phyloP scores from a whole-genome alignment of 148 eudicot species.

The Chenopodium formosanum region DNA sequence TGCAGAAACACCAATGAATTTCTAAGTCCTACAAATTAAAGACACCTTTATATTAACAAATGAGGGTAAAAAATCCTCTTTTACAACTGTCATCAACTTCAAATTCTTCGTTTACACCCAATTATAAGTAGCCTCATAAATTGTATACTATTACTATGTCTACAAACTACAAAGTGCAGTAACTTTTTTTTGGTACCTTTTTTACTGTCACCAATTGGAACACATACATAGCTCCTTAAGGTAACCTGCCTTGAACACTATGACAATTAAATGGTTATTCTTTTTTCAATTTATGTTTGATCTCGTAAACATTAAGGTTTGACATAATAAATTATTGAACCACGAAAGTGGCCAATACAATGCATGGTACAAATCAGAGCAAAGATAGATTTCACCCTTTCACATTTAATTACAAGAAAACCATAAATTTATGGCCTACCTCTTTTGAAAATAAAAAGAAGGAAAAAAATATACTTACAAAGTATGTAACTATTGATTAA shows the following conservation, averaged over 20 bases:
- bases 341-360: neutral
- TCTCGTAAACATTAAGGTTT: slow-evolving; percentile 5
- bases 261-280: too few relatives aligned
- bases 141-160: too few relatives aligned
- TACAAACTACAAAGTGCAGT: too few relatives aligned
- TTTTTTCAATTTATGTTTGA: neutral
- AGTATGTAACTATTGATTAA: too few relatives aligned
- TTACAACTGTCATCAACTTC: neutral
- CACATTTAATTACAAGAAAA: neutral
- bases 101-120: neutral
- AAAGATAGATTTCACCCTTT: neutral
- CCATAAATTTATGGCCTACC: too few relatives aligned
- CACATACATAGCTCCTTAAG: too few relatives aligned
- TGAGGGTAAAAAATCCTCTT: neutral
- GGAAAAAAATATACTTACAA: too few relatives aligned
- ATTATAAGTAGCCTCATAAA: neutral
- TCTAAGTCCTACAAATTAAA: neutral
- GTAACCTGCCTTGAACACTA: too few relatives aligned
- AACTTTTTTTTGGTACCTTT: too few relatives aligned
- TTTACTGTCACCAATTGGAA: too few relatives aligned
- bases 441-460: too few relatives aligned
- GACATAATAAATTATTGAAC: neutral
- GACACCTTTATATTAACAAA: neutral
- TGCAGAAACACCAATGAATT: neutral
- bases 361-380: neutral